Conservation (phyloP, 2,329 filamentous ascomycete genomes). For the Fusarium piperis region DNA sequence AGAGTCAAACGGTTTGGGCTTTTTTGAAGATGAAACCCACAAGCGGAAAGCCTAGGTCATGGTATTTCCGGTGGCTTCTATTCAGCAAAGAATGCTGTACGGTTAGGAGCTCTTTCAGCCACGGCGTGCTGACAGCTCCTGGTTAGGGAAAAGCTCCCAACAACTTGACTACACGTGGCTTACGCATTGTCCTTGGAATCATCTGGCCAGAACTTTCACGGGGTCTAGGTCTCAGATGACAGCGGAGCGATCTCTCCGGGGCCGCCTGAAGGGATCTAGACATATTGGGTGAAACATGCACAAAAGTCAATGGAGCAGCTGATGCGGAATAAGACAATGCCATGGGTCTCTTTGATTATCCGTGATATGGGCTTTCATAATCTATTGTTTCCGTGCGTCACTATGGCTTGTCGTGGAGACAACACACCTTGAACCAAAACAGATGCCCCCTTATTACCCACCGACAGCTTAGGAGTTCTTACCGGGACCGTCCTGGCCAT, state of each 20-base stretch:
- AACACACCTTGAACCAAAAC: not conserved
- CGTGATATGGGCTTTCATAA: not conserved
- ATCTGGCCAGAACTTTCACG: slow-evolving; percentile 6
- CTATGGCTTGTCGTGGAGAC: not conserved
- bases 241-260: slow-evolving; percentile 21
- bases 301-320: not conserved
- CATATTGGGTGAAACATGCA: not conserved
- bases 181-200: not conserved
- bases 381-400: not conserved
- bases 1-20: not conserved
- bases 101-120: not conserved
- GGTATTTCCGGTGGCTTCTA: not conserved
- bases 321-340: slow-evolving; percentile 14
- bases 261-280: not conserved
- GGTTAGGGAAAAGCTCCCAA: not conserved
- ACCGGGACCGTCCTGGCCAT: not conserved
- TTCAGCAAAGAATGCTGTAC: not conserved
- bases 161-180: not conserved
- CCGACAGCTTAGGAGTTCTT: not conserved
- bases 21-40: not conserved
- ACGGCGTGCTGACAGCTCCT: not conserved
- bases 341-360: not conserved
- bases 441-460: not conserved
- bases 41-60: not conserved
- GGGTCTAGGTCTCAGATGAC: slow-evolving; percentile 9